Evolutionary conservation across 2,329 filamentous ascomycete species (phyloP).

Genomic region (Aspergillus ochraceus): DNA sequence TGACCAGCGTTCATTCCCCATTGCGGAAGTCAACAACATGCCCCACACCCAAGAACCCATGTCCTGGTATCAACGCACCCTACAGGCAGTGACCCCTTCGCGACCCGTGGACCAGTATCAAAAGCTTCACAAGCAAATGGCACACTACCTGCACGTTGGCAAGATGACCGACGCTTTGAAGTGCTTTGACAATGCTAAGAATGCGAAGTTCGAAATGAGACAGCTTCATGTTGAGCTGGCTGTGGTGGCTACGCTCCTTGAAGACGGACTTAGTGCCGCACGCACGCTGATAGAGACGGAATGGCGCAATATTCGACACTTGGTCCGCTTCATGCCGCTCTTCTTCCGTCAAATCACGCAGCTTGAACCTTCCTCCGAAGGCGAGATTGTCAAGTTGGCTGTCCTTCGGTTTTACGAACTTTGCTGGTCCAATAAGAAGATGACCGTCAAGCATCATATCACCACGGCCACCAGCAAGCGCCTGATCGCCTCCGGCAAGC

Average conservation of each 20-base stretch:
- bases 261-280: slow-evolving; percentile 30
- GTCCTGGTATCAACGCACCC: slow-evolving; percentile 32
- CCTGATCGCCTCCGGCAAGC: slow-evolving; percentile 27
- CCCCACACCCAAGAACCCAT: slow-evolving; percentile 19
- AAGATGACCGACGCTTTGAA: slow-evolving; percentile 33
- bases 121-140: slow-evolving; percentile 38
- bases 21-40: slow-evolving; percentile 26
- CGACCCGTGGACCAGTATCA: slow-evolving; percentile 34
- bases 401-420: slow-evolving; percentile 42
- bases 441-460: slow-evolving; percentile 40
- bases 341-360: slow-evolving; percentile 39
- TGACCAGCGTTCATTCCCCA: slow-evolving; percentile 32
- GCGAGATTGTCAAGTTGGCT: slow-evolving; percentile 34
- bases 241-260: slow-evolving; percentile 36
- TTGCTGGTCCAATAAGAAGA: slow-evolving; percentile 30
- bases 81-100: slow-evolving; percentile 27
- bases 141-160: slow-evolving; percentile 38
- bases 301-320: slow-evolving; percentile 25
- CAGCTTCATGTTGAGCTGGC: slow-evolving; percentile 39
- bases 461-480: slow-evolving; percentile 28
- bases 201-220: slow-evolving; percentile 30
- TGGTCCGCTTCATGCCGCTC: slow-evolving; percentile 28
- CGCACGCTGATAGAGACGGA: slow-evolving; percentile 34
- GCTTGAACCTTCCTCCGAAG: slow-evolving; percentile 21
- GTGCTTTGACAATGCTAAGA: slow-evolving; percentile 30